Evolutionary conservation across 768 basidiomycete genomes (phyloP).

Genomic region (Lactarius tabidus): DNA sequence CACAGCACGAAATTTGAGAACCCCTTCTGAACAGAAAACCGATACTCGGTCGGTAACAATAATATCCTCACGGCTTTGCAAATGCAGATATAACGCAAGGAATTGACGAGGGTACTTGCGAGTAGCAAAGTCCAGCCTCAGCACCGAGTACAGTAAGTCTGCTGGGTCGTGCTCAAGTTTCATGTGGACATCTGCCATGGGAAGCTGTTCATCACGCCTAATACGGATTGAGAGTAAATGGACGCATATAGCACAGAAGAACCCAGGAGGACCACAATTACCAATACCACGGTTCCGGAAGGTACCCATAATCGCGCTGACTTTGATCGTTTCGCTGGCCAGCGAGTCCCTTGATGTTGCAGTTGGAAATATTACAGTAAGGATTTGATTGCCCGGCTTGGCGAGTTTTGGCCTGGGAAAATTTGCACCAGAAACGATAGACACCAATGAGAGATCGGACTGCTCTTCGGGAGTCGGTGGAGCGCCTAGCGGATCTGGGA

Average conservation of each 20-base stretch:
- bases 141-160: constrained; percentile 85
- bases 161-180: constrained; percentile 86
- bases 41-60: constrained; percentile 95
- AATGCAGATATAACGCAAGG: constrained; percentile 96
- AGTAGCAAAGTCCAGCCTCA: constrained; percentile 87
- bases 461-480: constrained; percentile 57
- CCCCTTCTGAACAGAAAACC: constrained; percentile 97
- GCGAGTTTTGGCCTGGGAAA: constrained; percentile 80
- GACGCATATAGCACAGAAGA: constrained; percentile 87
- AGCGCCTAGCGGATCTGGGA: constrained; percentile 74
- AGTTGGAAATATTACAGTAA: constrained; percentile 86
- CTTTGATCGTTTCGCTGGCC: constrained; percentile 85
- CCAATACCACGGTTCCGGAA: constrained; percentile 89
- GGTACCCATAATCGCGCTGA: constrained; percentile 77
- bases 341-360: constrained; percentile 88
- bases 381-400: constrained; percentile 62
- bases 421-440: constrained; percentile 73
- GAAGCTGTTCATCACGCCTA: neutral
- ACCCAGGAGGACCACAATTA: constrained; percentile 93
- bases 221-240: neutral
- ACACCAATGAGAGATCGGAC: constrained; percentile 67
- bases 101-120: constrained; percentile 88
- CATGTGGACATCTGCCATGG: constrained; percentile 79
- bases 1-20: constrained; percentile 89
- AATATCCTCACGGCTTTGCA: constrained; percentile 94